Evolutionary conservation across 306 rosid genomes (phyloP).

Genomic region (Astragalus membranaceus): DNA sequence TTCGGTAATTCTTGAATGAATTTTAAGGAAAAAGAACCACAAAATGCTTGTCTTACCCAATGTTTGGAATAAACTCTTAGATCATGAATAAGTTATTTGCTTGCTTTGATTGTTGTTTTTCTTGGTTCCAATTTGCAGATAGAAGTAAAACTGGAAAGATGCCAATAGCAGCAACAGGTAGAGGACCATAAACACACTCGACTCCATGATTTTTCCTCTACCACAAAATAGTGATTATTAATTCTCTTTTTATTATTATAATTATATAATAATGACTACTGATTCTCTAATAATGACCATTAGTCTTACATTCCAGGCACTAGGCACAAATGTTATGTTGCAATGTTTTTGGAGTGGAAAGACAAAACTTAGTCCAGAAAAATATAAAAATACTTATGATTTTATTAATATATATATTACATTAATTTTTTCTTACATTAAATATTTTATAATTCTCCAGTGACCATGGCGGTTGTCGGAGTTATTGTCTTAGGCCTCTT

Average conservation of each 20-base stretch:
- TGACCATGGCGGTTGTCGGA: not conserved
- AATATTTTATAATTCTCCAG: slow-evolving; percentile 1
- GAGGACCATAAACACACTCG: not conserved
- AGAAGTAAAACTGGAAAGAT: not conserved
- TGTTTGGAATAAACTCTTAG: not conserved
- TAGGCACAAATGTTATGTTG: too few relatives aligned
- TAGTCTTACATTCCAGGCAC: too few relatives aligned
- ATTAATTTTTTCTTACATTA: not conserved
- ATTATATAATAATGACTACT: too few relatives aligned
- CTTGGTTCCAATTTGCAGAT: not conserved
- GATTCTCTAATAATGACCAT: too few relatives aligned
- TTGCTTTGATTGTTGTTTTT: not conserved
- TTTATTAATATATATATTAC: not conserved
- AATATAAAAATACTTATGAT: not conserved
- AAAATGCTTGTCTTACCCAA: not conserved
- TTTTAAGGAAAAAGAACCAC: not conserved
- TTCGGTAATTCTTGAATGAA: not conserved
- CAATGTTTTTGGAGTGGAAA: too few relatives aligned
- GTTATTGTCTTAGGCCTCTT: not conserved
- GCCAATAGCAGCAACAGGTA: slow-evolving; percentile 2
- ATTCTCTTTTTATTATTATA: not conserved
- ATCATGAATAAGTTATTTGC: not conserved
- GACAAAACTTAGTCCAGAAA: too few relatives aligned
- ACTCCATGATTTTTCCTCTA: not conserved
- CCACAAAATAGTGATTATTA: not conserved